A percentile compares a stretch with the other conserved stretches of the same genome.
Conservation (phyloP, 1,139 yeast species). For the Meyerozyma sp. region DNA sequence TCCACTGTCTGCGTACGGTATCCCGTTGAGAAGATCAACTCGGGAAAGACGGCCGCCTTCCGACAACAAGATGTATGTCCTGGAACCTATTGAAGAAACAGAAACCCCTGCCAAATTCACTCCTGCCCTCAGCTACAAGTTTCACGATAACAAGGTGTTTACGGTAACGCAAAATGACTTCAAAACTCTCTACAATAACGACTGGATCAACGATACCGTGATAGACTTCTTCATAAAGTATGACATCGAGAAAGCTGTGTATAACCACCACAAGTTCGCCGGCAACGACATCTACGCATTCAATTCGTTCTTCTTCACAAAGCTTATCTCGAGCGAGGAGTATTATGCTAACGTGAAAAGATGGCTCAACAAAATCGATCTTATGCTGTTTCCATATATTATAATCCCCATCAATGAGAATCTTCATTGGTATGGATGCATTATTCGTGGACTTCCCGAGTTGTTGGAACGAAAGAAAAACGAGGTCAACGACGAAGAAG, state of each 20-base stretch:
- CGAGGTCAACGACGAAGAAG: neutral
- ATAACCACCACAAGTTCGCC: conserved; percentile 12
- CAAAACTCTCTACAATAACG: conserved; percentile 60
- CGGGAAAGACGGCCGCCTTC: neutral
- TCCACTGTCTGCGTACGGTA: neutral
- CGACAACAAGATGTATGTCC: neutral
- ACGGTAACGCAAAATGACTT: conserved; percentile 57
- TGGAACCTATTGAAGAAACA: neutral
- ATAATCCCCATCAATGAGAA: conserved; percentile 79
- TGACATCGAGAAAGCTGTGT: conserved; percentile 40
- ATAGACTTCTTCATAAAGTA: conserved; percentile 68
- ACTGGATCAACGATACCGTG: conserved; percentile 73
- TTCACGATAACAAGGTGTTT: conserved; percentile 43
- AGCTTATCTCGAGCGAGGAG: conserved; percentile 38
- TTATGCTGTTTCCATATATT: conserved; percentile 56
- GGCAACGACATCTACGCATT: conserved; percentile 50
- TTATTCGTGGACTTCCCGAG: conserved; percentile 47
- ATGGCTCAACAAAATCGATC: conserved; percentile 73
- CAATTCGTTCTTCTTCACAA: conserved; percentile 81
- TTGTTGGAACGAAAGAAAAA: conserved; percentile 14
- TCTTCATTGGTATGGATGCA: conserved; percentile 85
- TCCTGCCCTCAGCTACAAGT: conserved; percentile 49
- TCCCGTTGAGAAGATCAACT: neutral
- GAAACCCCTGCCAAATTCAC: conserved; percentile 27
- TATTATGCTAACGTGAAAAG: conserved; percentile 63